Conservation (phyloP, 2,329 filamentous ascomycete species). For the Sclerotinia nivalis region DNA sequence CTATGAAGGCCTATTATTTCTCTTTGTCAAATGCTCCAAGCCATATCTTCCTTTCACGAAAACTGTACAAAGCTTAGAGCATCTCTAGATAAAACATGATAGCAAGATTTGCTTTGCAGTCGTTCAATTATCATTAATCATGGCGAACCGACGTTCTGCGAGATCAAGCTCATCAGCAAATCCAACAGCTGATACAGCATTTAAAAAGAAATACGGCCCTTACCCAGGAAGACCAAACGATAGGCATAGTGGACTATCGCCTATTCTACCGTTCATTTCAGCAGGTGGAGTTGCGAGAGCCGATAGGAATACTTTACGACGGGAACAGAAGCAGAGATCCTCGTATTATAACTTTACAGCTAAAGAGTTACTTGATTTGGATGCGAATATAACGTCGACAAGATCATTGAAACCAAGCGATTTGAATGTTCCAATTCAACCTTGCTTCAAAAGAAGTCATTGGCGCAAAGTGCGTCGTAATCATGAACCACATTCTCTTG, state of each 20-base stretch:
- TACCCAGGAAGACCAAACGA: not conserved
- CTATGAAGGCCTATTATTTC: not conserved
- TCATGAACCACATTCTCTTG: not conserved
- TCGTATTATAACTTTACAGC: not conserved
- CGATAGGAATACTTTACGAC: not conserved
- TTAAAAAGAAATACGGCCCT: conserved; percentile 3
- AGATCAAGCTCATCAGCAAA: not conserved
- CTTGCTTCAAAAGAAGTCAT: not conserved
- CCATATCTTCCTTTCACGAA: not conserved
- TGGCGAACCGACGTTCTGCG: not conserved
- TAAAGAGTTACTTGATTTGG: conserved; percentile 14
- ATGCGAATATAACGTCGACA: conserved; percentile 9
- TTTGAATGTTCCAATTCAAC: conserved; percentile 1
- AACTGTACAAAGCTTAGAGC: not conserved
- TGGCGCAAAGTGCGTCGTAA: not conserved
- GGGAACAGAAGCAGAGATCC: not conserved
- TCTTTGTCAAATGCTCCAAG: not conserved
- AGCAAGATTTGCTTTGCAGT: not conserved
- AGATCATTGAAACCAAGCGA: not conserved
- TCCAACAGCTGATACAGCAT: not conserved
- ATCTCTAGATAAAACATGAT: not conserved
- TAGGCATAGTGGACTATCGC: conserved; percentile 11
- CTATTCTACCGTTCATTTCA: not conserved
- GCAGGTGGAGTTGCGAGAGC: not conserved
- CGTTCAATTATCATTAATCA: not conserved